Evolutionary conservation across 2,329 filamentous ascomycete species (phyloP).

Genomic region (Diaporthe humulicola): DNA sequence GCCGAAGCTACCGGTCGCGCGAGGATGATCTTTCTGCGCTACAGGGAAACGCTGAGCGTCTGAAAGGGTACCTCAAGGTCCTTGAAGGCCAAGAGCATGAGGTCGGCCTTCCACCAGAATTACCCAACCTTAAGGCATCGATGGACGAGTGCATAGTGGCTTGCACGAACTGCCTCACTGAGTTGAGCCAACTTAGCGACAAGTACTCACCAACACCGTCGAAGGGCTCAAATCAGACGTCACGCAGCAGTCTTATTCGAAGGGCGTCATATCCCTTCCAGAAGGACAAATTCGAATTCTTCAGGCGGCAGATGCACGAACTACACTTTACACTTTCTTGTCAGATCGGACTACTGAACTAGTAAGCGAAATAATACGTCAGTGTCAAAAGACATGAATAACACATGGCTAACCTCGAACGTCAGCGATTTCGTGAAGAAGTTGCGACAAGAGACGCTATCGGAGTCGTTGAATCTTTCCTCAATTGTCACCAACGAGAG

Average conservation of each 20-base stretch:
- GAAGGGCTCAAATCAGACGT: not conserved
- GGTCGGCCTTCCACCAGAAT: not conserved
- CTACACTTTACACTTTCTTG: not conserved
- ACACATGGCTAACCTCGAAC: not conserved
- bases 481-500: not conserved
- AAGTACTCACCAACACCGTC: not conserved
- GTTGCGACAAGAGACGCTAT: not conserved
- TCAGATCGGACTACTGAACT: not conserved
- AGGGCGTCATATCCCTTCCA: not conserved
- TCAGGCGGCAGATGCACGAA: not conserved
- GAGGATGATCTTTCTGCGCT: not conserved
- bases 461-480: not conserved
- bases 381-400: not conserved
- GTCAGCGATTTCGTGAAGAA: not conserved
- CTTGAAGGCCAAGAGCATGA: not conserved
- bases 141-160: not conserved
- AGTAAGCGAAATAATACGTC: not conserved
- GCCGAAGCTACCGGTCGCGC: not conserved
- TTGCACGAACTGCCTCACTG: not conserved
- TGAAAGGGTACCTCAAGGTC: not conserved
- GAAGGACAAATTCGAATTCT: slow-evolving; percentile 3
- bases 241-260: not conserved
- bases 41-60: not conserved
- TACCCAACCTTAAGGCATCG: not conserved
- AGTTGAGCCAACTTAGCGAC: not conserved